A percentile compares a stretch with the other conserved stretches of the same genome.
Conservation (phyloP, 306 rosid species). For the Acmispon strigosus region DNA sequence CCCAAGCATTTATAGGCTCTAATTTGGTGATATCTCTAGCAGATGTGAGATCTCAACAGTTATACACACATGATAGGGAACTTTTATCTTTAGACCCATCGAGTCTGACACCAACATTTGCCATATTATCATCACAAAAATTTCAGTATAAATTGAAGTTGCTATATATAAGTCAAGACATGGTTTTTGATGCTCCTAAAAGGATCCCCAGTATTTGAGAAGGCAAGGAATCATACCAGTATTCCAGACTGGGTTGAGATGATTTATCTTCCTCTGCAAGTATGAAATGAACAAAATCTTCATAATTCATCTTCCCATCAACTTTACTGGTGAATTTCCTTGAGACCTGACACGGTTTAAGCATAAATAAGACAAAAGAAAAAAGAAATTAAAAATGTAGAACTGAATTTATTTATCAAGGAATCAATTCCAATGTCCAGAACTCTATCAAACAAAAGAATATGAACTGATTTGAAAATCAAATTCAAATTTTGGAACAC, state of each 20-base stretch:
- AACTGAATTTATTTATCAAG: background rate
- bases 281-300: conserved; percentile 97
- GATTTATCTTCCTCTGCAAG: conserved; percentile 97
- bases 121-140: background rate
- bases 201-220: conserved; percentile 16
- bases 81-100: background rate
- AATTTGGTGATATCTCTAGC: no score
- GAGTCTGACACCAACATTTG: background rate
- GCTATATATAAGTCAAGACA: conserved; percentile 11
- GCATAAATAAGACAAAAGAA: background rate
- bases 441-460: background rate
- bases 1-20: no score
- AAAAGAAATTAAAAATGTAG: background rate
- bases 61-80: background rate
- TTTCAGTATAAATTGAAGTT: background rate
- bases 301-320: conserved; percentile 98
- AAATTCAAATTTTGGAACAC: conserved; percentile 13
- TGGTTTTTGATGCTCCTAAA: background rate
- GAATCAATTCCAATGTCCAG: background rate
- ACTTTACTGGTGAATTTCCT: conserved; percentile 83
- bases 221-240: conserved; percentile 59
- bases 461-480: background rate
- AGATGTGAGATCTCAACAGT: no score
- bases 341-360: conserved; percentile 53
- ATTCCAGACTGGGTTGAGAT: conserved; percentile 94